phyloP scores from a whole-genome alignment of 257 asterid genomes.

The Capsicum baccatum region DNA sequence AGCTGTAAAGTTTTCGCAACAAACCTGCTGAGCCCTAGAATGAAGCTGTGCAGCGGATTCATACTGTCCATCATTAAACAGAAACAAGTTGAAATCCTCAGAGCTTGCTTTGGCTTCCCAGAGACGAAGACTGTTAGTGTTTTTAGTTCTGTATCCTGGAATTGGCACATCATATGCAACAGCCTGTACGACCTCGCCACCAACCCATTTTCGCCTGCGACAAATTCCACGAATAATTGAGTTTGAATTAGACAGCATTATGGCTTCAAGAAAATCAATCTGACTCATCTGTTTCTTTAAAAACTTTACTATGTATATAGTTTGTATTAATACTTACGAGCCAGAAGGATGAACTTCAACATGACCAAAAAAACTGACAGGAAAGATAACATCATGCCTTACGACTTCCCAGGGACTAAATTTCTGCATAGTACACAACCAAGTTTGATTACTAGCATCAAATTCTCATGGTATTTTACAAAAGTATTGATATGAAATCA shows the following conservation, averaged over 20 bases:
- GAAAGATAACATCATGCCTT: conserved; percentile 93
- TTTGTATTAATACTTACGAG: conserved; percentile 68
- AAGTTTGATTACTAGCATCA: conserved; percentile 27
- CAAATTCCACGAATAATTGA: conserved; percentile 18
- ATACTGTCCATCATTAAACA: conserved; percentile 94
- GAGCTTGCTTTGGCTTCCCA: conserved; percentile 99
- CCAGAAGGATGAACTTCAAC: conserved; percentile 89
- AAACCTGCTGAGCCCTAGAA: conserved; percentile 95
- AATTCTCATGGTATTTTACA: conserved; percentile 26
- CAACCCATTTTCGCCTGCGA: conserved; percentile 87
- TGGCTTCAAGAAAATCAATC: conserved; percentile 1
- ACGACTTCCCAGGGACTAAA: conserved; percentile 98
- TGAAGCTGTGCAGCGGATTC: conserved; percentile 95
- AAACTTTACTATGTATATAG: conserved; percentile 28
- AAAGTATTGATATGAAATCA: conserved; percentile 33
- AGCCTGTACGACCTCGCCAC: conserved; percentile 96
- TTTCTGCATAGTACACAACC: conserved; percentile 60
- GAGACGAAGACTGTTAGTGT: conserved; percentile 94
- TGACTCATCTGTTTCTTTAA: neutral
- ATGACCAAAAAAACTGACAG: conserved; percentile 86
- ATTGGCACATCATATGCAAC: conserved; percentile 99
- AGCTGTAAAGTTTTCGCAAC: conserved; percentile 31
- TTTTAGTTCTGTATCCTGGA: conserved; percentile 98
- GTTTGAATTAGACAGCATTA: neutral
- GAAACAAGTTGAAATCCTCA: conserved; percentile 80